Conservation (phyloP, 2,329 filamentous ascomycete species). For the Clathrospora elynae region DNA sequence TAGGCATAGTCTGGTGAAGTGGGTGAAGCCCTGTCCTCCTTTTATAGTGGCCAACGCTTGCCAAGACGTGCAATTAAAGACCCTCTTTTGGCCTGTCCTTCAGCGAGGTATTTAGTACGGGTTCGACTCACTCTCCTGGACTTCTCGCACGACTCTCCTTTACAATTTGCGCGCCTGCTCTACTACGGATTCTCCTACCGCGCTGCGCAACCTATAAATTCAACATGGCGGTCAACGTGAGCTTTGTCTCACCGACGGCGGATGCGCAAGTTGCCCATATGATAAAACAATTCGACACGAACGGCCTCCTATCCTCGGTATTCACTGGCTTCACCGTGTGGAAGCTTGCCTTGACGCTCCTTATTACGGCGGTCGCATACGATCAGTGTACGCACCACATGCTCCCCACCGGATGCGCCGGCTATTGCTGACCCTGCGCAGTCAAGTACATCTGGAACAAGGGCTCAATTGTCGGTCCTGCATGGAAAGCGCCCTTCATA, state of each 20-base stretch:
- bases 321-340: slow-evolving; percentile 39
- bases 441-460: slow-evolving; percentile 56
- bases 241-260: slow-evolving; percentile 48
- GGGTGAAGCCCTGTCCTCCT: slow-evolving; percentile 7
- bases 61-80: slow-evolving; percentile 25
- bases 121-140: slow-evolving; percentile 12
- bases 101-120: slow-evolving; percentile 13
- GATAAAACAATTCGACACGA: slow-evolving; percentile 37
- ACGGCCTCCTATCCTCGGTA: slow-evolving; percentile 39
- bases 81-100: slow-evolving; percentile 19
- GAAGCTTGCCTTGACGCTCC: slow-evolving; percentile 61
- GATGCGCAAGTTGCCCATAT: slow-evolving; percentile 45
- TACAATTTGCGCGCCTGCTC: slow-evolving; percentile 12
- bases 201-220: slow-evolving; percentile 9
- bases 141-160: slow-evolving; percentile 7
- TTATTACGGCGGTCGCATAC: slow-evolving; percentile 77
- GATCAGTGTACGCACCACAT: slow-evolving; percentile 75
- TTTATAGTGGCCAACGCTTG: slow-evolving; percentile 18
- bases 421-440: slow-evolving; percentile 50
- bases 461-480: slow-evolving; percentile 54
- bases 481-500: slow-evolving; percentile 61
- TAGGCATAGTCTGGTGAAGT: background rate
- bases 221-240: slow-evolving; percentile 46
- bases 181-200: background rate
- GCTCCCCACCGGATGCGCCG: slow-evolving; percentile 2